A percentile compares a stretch with the other conserved stretches of the same genome.
These are phyloP conservation scores for Cornus suecica DNA, from an alignment of 148 eudicot genomes.

Conservation along the genomic window DNA sequence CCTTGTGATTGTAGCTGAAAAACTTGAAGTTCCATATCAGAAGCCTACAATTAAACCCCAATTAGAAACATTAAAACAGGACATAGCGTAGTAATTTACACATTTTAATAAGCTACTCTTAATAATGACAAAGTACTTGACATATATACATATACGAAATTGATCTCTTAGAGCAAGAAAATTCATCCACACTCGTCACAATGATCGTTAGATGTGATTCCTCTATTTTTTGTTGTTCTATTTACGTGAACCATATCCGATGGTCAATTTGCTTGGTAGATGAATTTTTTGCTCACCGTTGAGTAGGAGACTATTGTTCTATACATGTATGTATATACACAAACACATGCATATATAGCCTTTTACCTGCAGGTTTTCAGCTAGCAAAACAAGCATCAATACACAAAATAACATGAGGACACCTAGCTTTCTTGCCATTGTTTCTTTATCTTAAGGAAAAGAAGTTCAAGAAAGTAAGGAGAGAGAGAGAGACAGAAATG, in stretches of 20 bases:
- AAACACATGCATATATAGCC: no score
- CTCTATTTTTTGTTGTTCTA: no score
- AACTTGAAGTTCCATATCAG: slow-evolving; percentile 4
- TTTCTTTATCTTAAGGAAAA: slow-evolving; percentile 16
- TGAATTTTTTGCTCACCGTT: no score
- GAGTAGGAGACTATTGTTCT: no score
- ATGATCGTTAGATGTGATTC: neutral
- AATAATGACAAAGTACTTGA: neutral
- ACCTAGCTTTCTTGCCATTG: slow-evolving; percentile 27
- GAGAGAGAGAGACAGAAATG: neutral
- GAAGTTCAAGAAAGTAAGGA: neutral
- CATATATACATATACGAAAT: no score
- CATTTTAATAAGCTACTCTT: no score
- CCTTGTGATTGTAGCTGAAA: slow-evolving; percentile 4
- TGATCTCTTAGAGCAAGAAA: no score
- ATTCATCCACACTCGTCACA: neutral
- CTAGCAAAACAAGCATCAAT: slow-evolving; percentile 27
- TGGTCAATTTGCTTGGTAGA: neutral
- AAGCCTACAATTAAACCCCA: slow-evolving; percentile 16
- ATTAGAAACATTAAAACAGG: neutral
- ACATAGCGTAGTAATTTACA: no score
- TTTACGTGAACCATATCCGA: neutral
- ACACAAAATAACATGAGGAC: slow-evolving; percentile 17
- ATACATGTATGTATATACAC: no score
- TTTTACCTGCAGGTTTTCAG: slow-evolving; percentile 33